Percentiles rank a stretch among this genome's conserved stretches.
Conservation (phyloP, 2,329 filamentous ascomycete genomes). For the Dactylellina cionopaga region DNA sequence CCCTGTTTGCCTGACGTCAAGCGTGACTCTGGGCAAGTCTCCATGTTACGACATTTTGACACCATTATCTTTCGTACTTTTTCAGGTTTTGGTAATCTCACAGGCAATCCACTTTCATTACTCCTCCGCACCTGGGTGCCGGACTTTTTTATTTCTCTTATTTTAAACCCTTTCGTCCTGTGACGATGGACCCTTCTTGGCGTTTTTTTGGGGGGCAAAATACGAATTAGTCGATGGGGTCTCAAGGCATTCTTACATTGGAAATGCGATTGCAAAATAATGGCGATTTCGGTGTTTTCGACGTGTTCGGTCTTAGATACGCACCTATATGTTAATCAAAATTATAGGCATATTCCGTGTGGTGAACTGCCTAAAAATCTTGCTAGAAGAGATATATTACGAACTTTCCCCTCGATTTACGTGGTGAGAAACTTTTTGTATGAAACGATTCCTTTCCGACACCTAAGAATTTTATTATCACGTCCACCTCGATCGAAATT, state of each 20-base stretch:
- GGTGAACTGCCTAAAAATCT: conserved; percentile 1
- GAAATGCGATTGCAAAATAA: conserved; percentile 7
- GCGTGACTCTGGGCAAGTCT: not conserved
- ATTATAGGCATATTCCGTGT: conserved; percentile 13
- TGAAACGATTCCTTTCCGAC: not conserved
- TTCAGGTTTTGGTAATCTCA: conserved; percentile 32
- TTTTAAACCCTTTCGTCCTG: not conserved
- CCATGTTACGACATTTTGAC: conserved; percentile 51
- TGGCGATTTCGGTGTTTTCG: conserved; percentile 12
- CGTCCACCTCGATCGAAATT: not conserved
- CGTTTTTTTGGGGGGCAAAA: conserved; percentile 23
- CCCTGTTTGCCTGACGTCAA: conserved; percentile 47
- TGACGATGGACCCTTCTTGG: conserved; percentile 10
- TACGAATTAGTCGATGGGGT: too few species aligned
- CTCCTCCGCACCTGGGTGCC: conserved; percentile 1
- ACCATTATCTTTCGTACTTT: conserved; percentile 19
- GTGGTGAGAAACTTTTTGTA: not conserved
- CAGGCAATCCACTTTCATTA: not conserved
- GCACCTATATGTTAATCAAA: conserved; percentile 32
- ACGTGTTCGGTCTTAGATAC: conserved; percentile 22
- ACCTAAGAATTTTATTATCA: not conserved
- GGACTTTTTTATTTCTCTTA: not conserved
- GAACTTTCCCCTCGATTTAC: conserved; percentile 12
- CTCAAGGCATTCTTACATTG: not conserved
- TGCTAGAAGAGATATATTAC: conserved; percentile 11